A percentile compares a stretch with the other conserved stretches of the same genome.
These are phyloP conservation scores for Penicillium paradoxum DNA, from an alignment of 495 filamentous ascomycete genomes.

Conservation along the genomic window DNA sequence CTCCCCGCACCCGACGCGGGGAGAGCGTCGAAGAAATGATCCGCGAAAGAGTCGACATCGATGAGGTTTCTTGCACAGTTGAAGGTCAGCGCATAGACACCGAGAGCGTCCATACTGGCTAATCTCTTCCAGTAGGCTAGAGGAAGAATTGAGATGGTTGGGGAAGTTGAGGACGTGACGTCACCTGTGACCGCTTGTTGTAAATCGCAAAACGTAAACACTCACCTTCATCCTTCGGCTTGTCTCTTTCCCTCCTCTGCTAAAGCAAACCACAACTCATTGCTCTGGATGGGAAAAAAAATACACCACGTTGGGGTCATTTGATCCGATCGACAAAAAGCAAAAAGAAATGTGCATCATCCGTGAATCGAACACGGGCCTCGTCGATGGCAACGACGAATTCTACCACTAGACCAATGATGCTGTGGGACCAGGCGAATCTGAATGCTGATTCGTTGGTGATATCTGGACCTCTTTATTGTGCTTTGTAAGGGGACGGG, in stretches of 20 bases:
- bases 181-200: not conserved
- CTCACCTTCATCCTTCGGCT: not conserved
- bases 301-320: not conserved
- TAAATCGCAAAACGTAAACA: not conserved
- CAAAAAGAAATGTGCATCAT: slow-evolving; percentile 41
- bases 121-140: not conserved
- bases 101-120: slow-evolving; percentile 43
- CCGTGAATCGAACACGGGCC: slow-evolving; percentile 57
- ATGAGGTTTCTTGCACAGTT: slow-evolving; percentile 76
- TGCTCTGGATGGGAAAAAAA: too few relatives aligned
- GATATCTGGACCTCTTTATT: not conserved
- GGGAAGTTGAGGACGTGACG: not conserved
- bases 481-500: not conserved
- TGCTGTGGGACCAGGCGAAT: slow-evolving; percentile 20
- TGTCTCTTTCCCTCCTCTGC: too few relatives aligned
- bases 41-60: slow-evolving; percentile 58
- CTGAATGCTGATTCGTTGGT: slow-evolving; percentile 1
- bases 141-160: not conserved
- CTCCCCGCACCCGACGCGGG: slow-evolving; percentile 36
- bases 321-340: not conserved
- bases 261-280: too few relatives aligned
- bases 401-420: slow-evolving; percentile 58
- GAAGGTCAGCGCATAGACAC: slow-evolving; percentile 76
- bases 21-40: slow-evolving; percentile 68
- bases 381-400: slow-evolving; percentile 58